Evolutionary conservation across 73 alveolate species (phyloP).

Genomic region (Paramecium biaurelia): DNA sequence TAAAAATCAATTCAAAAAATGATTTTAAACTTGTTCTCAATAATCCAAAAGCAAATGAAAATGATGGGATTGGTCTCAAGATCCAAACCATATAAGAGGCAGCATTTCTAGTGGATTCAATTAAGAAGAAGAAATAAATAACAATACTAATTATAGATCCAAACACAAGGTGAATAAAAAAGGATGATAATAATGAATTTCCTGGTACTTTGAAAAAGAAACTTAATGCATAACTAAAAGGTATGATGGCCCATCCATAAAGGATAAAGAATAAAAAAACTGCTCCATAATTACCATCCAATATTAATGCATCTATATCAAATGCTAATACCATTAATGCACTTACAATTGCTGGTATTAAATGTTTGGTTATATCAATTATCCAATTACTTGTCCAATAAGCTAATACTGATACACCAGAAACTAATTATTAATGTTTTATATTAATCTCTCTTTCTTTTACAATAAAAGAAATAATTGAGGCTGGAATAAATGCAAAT

Average conservation of each 20-base stretch:
- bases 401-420: slow-evolving; percentile 85
- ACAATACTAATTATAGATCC: slow-evolving; percentile 75
- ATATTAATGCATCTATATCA: slow-evolving; percentile 52
- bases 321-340: slow-evolving; percentile 32
- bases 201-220: slow-evolving; percentile 76
- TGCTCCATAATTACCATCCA: slow-evolving; percentile 60
- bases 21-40: background rate
- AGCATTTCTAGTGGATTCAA: slow-evolving; percentile 66
- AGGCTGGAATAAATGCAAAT: slow-evolving; percentile 93
- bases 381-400: slow-evolving; percentile 93
- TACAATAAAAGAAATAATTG: slow-evolving; percentile 81
- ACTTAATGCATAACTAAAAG: slow-evolving; percentile 85
- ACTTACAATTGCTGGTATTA: slow-evolving; percentile 69
- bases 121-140: slow-evolving; percentile 59
- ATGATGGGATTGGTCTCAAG: slow-evolving; percentile 64
- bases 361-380: slow-evolving; percentile 87
- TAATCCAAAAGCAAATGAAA: slow-evolving; percentile 62
- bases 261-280: slow-evolving; percentile 72
- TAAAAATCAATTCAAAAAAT: background rate
- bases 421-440: slow-evolving; percentile 88
- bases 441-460: slow-evolving; percentile 94
- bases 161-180: slow-evolving; percentile 76
- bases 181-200: slow-evolving; percentile 70
- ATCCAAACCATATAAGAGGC: slow-evolving; percentile 55
- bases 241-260: slow-evolving; percentile 87